Conservation (phyloP, 2,329 filamentous ascomycete species). For the Alternaria brassicae region DNA sequence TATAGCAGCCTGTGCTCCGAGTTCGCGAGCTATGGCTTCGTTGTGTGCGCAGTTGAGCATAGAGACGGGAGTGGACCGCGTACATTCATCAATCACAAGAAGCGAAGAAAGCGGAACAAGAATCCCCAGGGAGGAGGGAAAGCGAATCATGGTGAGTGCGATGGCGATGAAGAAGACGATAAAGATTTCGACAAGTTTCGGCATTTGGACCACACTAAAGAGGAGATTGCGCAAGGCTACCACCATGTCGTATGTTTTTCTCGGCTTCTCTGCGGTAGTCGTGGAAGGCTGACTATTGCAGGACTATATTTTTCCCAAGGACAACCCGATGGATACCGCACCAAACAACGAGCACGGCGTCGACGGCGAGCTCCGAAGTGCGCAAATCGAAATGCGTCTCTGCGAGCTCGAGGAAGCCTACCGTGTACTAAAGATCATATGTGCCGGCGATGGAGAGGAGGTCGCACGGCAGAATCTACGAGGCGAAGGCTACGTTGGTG, state of each 20-base stretch:
- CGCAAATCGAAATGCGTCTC: conserved; percentile 68
- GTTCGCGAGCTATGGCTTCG: conserved; percentile 70
- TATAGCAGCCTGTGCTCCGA: conserved; percentile 71
- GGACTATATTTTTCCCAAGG: conserved; percentile 69
- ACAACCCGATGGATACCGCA: conserved; percentile 55
- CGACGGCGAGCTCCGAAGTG: conserved; percentile 65
- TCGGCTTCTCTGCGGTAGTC: neutral
- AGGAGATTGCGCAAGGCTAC: conserved; percentile 51
- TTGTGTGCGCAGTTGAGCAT: conserved; percentile 71
- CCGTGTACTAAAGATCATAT: conserved; percentile 62
- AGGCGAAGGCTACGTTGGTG: conserved; percentile 64
- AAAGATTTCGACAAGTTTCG: conserved; percentile 36
- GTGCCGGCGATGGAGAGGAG: conserved; percentile 60
- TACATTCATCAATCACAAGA: conserved; percentile 65
- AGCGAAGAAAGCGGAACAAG: conserved; percentile 31
- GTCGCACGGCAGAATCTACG: conserved; percentile 63
- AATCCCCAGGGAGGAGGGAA: conserved; percentile 27
- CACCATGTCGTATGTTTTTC: conserved; percentile 55
- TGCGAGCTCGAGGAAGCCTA: conserved; percentile 71
- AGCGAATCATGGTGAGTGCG: conserved; percentile 7
- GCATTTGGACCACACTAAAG: conserved; percentile 49
- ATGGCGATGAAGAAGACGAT: conserved; percentile 16
- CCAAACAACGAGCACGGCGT: conserved; percentile 66
- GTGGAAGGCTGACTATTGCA: conserved; percentile 18
- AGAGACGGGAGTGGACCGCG: conserved; percentile 69